Evolutionary conservation across 164 flowering plant genomes (phyloP), one percentile per base, ranked within the genome.

Genomic region (Taxillus chinensis): DNA sequence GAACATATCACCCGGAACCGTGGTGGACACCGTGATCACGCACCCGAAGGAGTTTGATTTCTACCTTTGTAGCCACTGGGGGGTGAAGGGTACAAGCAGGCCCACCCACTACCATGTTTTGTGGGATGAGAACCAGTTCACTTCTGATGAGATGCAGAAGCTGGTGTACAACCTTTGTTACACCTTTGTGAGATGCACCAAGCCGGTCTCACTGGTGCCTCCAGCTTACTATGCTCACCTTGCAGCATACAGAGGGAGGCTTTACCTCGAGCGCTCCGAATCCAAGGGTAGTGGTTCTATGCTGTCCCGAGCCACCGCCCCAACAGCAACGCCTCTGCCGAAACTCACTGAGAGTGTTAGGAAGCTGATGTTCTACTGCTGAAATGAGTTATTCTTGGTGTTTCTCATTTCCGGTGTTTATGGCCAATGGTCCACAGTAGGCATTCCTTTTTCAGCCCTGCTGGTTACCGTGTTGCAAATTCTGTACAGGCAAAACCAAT

Each of bases 151-250:
- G 54, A 60, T 90, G 6, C 98, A 92, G 76, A 81, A 77, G 74
- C 67, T 92, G 63, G 87, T 90, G 13, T 78, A 92, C 72, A 80
- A 75, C 64, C 82, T 90, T 1, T 92, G 97, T 74, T 92, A 75
- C 83, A 92, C 97, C 4, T 92, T 84, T 62, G 86, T 74, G 10
- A 80, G 95, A 76, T 92, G 97, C 64, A 92, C 96, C 0, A 90
- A 90, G 73, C 98, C 98, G 2, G 81, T 92, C 45, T 92, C 98
- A 7, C 63, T 92, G 73, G 96, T 92, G 3, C 98, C 98, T 0
- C 96, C 98, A 0, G 96, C 85, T 45, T 92, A 90, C 62, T 92
- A 92, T 66, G 98, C 97, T 3, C 96, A 92, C 67, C 81, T 92
- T 45, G 98, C 97, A 41, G 98, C 97, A 7, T 90, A 88, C 59